phyloP scores from a whole-genome alignment of 345 rosid genomes.

The Melaleuca quinquenervia region DNA sequence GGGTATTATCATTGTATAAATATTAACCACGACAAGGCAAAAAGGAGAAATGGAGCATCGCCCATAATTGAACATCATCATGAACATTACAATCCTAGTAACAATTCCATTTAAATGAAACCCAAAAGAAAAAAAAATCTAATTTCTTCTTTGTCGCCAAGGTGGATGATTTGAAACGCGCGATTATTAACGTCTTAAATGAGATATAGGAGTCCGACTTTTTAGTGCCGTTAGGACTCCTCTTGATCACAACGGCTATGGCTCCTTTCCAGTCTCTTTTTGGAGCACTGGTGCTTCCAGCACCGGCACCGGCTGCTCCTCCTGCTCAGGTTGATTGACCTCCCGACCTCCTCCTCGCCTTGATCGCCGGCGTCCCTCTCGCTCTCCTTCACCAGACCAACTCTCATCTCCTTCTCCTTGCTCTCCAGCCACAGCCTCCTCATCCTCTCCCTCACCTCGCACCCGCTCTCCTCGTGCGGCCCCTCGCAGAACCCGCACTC shows the following conservation, averaged over 20 bases:
- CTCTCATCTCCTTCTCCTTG: not conserved
- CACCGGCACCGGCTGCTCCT: constrained; percentile 11
- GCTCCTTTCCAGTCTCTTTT: constrained; percentile 16
- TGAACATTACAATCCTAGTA: not conserved
- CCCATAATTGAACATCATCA: not conserved
- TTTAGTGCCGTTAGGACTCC: too few species aligned
- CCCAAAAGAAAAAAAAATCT: not conserved
- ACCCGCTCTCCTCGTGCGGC: constrained; percentile 9
- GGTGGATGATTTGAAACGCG: too few species aligned
- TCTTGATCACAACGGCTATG: not conserved
- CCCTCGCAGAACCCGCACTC: constrained; percentile 20
- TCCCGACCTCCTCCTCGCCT: not conserved
- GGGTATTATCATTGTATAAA: not conserved
- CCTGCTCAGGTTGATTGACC: not conserved
- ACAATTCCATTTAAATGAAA: not conserved
- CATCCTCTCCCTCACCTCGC: constrained; percentile 12
- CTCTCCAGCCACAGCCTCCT: constrained; percentile 10
- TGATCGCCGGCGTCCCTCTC: not conserved
- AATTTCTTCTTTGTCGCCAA: too few species aligned
- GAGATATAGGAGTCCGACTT: too few species aligned
- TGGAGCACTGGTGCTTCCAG: constrained; percentile 22
- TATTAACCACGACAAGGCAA: not conserved
- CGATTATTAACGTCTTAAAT: too few species aligned
- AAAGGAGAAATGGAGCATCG: not conserved
- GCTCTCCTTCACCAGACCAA: not conserved